Percentiles rank a stretch among this genome's conserved stretches.
phyloP scores from a whole-genome alignment of 176 grass and related monocot genomes.

The Carex parvula region DNA sequence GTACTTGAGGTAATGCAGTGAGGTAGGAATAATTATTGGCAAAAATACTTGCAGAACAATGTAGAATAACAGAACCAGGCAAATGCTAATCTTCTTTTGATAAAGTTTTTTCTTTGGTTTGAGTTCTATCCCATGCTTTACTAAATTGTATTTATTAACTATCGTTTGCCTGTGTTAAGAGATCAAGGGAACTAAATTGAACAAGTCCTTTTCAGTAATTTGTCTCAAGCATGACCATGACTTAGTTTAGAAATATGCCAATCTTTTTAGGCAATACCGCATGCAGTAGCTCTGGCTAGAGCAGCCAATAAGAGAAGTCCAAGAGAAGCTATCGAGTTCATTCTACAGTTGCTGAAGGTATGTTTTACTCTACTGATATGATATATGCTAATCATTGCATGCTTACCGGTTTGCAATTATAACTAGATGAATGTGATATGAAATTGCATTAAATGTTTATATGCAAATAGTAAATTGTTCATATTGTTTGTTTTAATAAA shows the following conservation, averaged over 20 bases:
- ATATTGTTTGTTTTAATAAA: not conserved
- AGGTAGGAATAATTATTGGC: conserved; percentile 75
- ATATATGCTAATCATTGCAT: not conserved
- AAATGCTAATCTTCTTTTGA: not conserved
- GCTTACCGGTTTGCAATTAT: not conserved
- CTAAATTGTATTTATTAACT: not conserved
- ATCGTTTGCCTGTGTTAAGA: not conserved
- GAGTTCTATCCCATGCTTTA: not conserved
- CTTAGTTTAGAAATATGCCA: not conserved
- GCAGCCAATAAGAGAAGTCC: conserved; percentile 83
- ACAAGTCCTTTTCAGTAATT: not conserved
- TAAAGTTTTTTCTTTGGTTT: not conserved
- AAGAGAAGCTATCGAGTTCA: conserved; percentile 89
- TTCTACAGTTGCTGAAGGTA: conserved; percentile 97
- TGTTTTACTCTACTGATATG: conserved; percentile 8
- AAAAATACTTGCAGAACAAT: not conserved
- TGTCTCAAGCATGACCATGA: not conserved
- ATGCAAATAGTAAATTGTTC: not conserved
- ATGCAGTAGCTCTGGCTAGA: conserved; percentile 83
- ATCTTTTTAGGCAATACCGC: conserved; percentile 74
- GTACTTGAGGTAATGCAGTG: conserved; percentile 99
- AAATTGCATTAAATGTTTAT: not conserved
- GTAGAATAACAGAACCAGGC: not conserved
- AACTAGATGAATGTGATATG: not conserved
- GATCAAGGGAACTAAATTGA: not conserved